Base-by-base conservation (phyloP, 768 basidiomycete genomes). In the Boletus sp. region DNA sequence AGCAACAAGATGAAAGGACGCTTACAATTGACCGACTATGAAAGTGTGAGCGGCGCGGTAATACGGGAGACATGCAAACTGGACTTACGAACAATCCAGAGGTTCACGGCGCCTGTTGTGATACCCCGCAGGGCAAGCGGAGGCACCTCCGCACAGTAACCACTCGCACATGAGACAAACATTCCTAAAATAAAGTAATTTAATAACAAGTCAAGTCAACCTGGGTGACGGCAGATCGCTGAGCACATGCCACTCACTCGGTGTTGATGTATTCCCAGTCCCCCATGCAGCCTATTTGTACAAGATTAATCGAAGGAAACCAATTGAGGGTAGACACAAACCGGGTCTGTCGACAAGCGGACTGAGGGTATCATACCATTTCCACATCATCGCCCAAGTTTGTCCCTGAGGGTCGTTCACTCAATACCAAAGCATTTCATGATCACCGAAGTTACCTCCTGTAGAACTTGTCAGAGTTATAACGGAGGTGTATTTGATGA, bases 361-460 rank as follows among this genome's bases (percentile, higher is more conserved):
- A 1, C 83, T 83, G 30, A 85, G 76, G 2, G 85, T 87, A 5
- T 77, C 76, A 58, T 84, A 83, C 86, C 86, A 87, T 58, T 81
- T 77, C 86, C 86, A 87, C 17, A 84, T 73, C 1, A 75, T 76
- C 7, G 73, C 75, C 24, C 75, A 66, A 1, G 78, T 80, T 69
- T 81, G 77, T 0, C 84, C 84, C 78, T 87, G 54, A 7, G 20
- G 29, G 14, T 47, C 29, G 1, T n/a, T 24, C 24, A 15, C 11
- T 47, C 29, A 47, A n/a, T 11, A n/a, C 8, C 28, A 11, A n/a
- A 7, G 29, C 9, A 15, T n/a, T 6, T 47, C 17, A 32, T 15
- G n/a, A 30, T 32, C 30, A 39, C 10, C 17, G 12, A 18, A 24
- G n/a, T 52, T 71, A 80, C 67, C 78, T 82, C 60, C 80, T 81